Conservation (phyloP, 1,139 yeast genomes). For the Suhomyces atakaporum region DNA sequence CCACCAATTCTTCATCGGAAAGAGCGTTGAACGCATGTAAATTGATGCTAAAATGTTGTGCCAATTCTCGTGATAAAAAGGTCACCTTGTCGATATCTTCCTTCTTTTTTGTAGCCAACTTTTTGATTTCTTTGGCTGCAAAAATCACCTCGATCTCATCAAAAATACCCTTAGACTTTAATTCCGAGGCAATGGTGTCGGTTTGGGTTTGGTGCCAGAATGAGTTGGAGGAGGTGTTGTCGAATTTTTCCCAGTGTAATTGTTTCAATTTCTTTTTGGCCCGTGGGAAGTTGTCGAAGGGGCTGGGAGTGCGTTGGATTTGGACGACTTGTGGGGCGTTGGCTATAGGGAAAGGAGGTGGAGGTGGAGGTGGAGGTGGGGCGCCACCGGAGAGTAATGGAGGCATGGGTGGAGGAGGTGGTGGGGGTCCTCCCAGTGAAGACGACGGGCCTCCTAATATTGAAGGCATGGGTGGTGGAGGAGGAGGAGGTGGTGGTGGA, state of each 20-base stretch:
- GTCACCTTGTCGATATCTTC: constrained; percentile 55
- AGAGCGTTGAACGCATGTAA: constrained; percentile 59
- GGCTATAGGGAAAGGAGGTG: constrained; percentile 23
- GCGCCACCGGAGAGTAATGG: constrained; percentile 9
- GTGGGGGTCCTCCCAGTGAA: constrained; percentile 22
- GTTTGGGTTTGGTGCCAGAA: constrained; percentile 57
- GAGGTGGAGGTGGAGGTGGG: constrained; percentile 28
- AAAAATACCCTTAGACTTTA: constrained; percentile 68
- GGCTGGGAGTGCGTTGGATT: constrained; percentile 22
- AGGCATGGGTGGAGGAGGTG: constrained; percentile 24
- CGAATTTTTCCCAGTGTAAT: constrained; percentile 82
- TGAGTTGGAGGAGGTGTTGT: constrained; percentile 55
- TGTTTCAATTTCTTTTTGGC: constrained; percentile 80
- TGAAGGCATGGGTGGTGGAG: constrained; percentile 15
- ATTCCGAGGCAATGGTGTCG: constrained; percentile 54
- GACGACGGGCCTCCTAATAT: constrained; percentile 24
- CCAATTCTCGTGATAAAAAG: constrained; percentile 66
- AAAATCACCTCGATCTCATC: constrained; percentile 74
- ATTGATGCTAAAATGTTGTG: constrained; percentile 80
- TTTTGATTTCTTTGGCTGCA: constrained; percentile 76
- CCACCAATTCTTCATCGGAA: constrained; percentile 57
- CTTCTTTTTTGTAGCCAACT: constrained; percentile 49
- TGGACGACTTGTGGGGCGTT: constrained; percentile 14
- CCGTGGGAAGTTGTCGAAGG: constrained; percentile 65
- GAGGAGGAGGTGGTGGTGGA: constrained; percentile 16